These are phyloP conservation scores for Solanum okadae DNA, from an alignment of 257 asterid species.

Conservation along the genomic window DNA sequence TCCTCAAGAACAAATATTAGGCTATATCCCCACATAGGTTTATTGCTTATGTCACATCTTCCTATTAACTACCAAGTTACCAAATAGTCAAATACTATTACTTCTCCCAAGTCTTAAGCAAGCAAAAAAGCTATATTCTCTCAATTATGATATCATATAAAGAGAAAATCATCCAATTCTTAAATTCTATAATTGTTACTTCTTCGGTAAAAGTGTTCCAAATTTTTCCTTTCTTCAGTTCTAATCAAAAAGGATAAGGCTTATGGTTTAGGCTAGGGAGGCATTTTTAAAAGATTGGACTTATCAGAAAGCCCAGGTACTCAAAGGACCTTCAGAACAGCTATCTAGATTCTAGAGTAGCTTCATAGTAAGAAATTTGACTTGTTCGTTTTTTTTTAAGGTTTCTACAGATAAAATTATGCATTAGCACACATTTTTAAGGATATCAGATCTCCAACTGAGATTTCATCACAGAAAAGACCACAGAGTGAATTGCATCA, in stretches of 20 bases:
- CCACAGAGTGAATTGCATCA: background rate
- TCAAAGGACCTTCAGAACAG: background rate
- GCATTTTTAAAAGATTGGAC: background rate
- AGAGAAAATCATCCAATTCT: background rate
- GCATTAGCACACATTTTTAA: background rate
- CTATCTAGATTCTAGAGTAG: background rate
- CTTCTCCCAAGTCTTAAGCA: background rate
- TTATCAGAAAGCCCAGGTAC: background rate
- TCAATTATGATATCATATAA: background rate
- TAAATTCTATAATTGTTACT: background rate
- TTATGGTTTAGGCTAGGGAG: background rate
- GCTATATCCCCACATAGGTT: background rate
- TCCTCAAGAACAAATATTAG: background rate
- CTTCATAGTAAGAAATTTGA: background rate
- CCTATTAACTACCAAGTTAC: background rate
- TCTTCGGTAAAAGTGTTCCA: background rate
- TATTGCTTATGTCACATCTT: background rate
- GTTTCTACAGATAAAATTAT: background rate
- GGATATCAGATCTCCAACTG: background rate
- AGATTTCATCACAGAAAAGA: background rate
- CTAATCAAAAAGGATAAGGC: background rate
- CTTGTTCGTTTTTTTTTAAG: background rate
- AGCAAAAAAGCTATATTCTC: background rate
- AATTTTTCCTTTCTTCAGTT: background rate
- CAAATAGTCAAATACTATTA: background rate